Base-by-base conservation (phyloP, 2,329 filamentous ascomycete genomes). In the Allantophomopsis cytisporea region DNA sequence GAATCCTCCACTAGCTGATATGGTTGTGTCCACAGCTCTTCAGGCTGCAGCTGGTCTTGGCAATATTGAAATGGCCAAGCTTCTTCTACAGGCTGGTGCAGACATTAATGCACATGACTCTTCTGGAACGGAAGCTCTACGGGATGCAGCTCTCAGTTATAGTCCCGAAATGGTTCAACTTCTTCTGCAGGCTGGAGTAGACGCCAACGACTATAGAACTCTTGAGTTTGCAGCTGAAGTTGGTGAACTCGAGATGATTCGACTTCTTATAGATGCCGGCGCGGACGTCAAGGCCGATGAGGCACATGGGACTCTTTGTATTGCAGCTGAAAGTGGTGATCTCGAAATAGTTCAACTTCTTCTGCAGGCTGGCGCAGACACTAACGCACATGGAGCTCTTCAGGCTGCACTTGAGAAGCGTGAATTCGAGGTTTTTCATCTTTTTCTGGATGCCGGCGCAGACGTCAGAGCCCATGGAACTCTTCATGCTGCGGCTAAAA, bases 171-270 rank as follows among this genome's bases (percentile, higher is more conserved):
- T 38, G 11, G 1, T 38, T 23, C 20, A 31, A 15, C 12, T 31
- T n/a, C 36, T 38, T 7, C 20, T 38, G 3, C 8, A 16, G 4
- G n/a, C 20, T 38, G 36, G 36, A 14, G 36, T 18, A 13, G 36
- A 38, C 16, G 20, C 28, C 16, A 38, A 38, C 28, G 36, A 21
- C 7, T 32, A 31, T 32, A 28, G 17, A 7, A n/a, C 20, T 31
- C 36, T 38, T 38, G 16, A 38, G 28, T 16, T 18, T 17, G 58
- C 60, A 11, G 57, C 58, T 6, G 50, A 55, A 33, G 48, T 47
- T 23, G 60, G 59, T 4, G 52, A 61, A 34, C 40, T 59, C 2
- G 52, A 55, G 3, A 45, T 60, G 13, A 57, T 62, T 4, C 47
- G 59, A 20, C 50, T 47, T 23, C 44, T 63, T 1, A 46, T 62